These are phyloP conservation scores for Moelleriella libera DNA, from an alignment of 2,329 filamentous ascomycete genomes.

Conservation along the genomic window DNA sequence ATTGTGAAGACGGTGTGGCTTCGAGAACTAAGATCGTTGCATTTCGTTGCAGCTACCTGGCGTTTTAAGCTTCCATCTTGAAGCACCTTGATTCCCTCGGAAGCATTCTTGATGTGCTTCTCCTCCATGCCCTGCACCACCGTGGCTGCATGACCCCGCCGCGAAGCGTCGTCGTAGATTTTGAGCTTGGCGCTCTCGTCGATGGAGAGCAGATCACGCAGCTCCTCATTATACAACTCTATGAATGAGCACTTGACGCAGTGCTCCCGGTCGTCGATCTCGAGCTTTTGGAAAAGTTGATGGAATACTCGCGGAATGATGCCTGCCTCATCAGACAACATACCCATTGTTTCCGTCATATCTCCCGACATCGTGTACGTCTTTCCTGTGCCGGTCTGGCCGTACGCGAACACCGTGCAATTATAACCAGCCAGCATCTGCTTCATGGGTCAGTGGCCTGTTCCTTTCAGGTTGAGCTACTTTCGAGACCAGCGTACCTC, in stretches of 20 bases:
- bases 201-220: slow-evolving; percentile 71
- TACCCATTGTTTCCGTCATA: slow-evolving; percentile 74
- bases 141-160: slow-evolving; percentile 72
- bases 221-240: slow-evolving; percentile 94
- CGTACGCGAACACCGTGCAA: slow-evolving; percentile 97
- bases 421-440: slow-evolving; percentile 92
- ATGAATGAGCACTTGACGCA: slow-evolving; percentile 98
- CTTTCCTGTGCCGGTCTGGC: slow-evolving; percentile 94
- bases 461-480: no score
- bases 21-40: slow-evolving; percentile 92
- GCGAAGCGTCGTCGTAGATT: slow-evolving; percentile 83
- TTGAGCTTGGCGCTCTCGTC: slow-evolving; percentile 83
- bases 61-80: slow-evolving; percentile 83
- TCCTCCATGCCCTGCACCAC: slow-evolving; percentile 98
- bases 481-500: slow-evolving; percentile 45
- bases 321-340: slow-evolving; percentile 81
- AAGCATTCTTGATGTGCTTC: slow-evolving; percentile 73
- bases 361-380: slow-evolving; percentile 99
- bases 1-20: slow-evolving; percentile 98
- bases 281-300: slow-evolving; percentile 73
- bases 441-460: background rate
- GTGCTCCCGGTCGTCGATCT: slow-evolving; percentile 64
- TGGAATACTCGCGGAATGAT: slow-evolving; percentile 90
- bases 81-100: slow-evolving; percentile 76
- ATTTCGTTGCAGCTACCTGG: slow-evolving; percentile 98